phyloP scores from a whole-genome alignment of 176 grass and related monocot species.

The Avena atlantica region DNA sequence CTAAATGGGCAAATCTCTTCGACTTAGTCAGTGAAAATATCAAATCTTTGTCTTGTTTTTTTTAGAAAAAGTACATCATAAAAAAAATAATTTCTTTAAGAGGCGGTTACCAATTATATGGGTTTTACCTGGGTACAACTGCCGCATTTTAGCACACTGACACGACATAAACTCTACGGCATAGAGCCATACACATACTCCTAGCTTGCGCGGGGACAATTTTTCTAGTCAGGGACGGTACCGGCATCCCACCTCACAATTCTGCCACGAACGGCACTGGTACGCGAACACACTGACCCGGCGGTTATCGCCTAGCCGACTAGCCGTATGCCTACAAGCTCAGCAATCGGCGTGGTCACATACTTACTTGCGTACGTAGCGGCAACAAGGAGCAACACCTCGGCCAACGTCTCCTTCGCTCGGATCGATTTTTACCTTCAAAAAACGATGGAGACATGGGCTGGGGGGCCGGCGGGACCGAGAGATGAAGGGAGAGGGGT shows the following conservation, averaged over 20 bases:
- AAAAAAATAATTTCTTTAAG: too few relatives aligned
- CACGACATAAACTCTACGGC: neutral
- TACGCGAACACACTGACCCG: too few relatives aligned
- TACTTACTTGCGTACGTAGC: too few relatives aligned
- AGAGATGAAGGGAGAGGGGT: neutral
- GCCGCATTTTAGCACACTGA: neutral
- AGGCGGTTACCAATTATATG: neutral
- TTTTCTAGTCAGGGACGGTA: neutral
- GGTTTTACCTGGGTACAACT: neutral
- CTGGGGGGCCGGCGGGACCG: neutral
- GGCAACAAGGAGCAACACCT: too few relatives aligned
- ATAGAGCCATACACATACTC: too few relatives aligned
- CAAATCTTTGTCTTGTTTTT: too few relatives aligned
- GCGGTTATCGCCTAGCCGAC: too few relatives aligned
- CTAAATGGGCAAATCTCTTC: too few relatives aligned
- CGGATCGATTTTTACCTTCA: neutral
- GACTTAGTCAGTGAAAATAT: too few relatives aligned
- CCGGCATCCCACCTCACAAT: neutral
- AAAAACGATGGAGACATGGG: neutral
- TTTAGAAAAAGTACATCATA: too few relatives aligned
- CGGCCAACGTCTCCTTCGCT: too few relatives aligned
- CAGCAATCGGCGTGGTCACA: neutral
- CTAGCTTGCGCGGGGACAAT: neutral
- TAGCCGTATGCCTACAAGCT: neutral
- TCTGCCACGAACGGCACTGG: too few relatives aligned